phyloP scores from a whole-genome alignment of 1,284 basidiomycete species.

The Cystobasidium pallidum region DNA sequence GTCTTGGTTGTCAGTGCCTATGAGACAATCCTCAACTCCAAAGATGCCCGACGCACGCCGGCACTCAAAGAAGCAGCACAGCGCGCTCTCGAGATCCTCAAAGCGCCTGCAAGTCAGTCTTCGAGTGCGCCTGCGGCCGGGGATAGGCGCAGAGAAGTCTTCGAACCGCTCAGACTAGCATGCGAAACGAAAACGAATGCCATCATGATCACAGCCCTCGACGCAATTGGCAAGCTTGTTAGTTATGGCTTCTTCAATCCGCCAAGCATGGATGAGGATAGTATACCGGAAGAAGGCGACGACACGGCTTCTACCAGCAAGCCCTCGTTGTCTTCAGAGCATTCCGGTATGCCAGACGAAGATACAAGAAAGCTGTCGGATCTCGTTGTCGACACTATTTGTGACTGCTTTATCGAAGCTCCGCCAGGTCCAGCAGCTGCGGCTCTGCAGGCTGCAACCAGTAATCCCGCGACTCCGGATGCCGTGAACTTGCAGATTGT shows the following conservation, averaged over 20 bases:
- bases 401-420: conserved; percentile 79
- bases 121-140: conserved; percentile 47
- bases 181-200: conserved; percentile 91
- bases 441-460: conserved; percentile 31
- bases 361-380: conserved; percentile 67
- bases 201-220: conserved; percentile 89
- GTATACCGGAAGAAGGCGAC: conserved; percentile 18
- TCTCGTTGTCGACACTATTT: conserved; percentile 88
- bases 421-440: conserved; percentile 48
- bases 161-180: conserved; percentile 87
- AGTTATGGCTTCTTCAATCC: conserved; percentile 85
- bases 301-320: neutral
- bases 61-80: conserved; percentile 81
- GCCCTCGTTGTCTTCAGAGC: conserved; percentile 9
- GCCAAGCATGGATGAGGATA: conserved; percentile 27
- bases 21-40: conserved; percentile 81
- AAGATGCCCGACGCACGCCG: conserved; percentile 81
- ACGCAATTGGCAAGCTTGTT: conserved; percentile 93
- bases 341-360: conserved; percentile 10
- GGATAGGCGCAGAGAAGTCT: conserved; percentile 73
- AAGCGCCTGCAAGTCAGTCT: conserved; percentile 60
- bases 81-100: conserved; percentile 79
- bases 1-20: conserved; percentile 75
- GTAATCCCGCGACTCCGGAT: conserved; percentile 63
- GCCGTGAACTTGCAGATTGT: conserved; percentile 91